Conservation (phyloP, 768 basidiomycete genomes). For the Panaeolus cyanescens region DNA sequence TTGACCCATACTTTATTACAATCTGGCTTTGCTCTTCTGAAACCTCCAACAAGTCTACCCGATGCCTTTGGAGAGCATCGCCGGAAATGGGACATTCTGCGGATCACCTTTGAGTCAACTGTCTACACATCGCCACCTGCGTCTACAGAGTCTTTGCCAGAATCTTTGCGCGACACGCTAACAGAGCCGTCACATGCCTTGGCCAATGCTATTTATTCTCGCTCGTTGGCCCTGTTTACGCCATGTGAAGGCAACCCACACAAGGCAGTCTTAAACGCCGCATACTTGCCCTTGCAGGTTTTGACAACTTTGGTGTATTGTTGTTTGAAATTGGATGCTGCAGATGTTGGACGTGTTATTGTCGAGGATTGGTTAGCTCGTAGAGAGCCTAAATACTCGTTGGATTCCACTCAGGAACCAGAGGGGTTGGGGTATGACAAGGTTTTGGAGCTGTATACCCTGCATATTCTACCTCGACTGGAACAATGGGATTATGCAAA, state of each 20-base stretch:
- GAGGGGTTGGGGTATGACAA: slow-evolving; percentile 64
- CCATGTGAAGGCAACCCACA: slow-evolving; percentile 40
- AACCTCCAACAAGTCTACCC: slow-evolving; percentile 31
- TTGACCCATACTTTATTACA: slow-evolving; percentile 66
- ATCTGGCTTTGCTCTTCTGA: slow-evolving; percentile 68
- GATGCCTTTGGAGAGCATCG: slow-evolving; percentile 56
- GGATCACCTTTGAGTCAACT: slow-evolving; percentile 81
- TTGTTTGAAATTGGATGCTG: slow-evolving; percentile 65
- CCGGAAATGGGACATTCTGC: slow-evolving; percentile 85
- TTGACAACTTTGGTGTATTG: slow-evolving; percentile 71
- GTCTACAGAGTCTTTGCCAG: slow-evolving; percentile 46
- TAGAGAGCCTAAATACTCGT: slow-evolving; percentile 40
- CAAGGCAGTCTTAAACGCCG: slow-evolving; percentile 42
- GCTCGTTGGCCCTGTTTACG: slow-evolving; percentile 70
- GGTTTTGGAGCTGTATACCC: slow-evolving; percentile 74
- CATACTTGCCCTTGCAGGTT: slow-evolving; percentile 69
- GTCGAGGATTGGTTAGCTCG: slow-evolving; percentile 80
- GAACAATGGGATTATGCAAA: slow-evolving; percentile 80
- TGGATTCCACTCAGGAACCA: slow-evolving; percentile 22
- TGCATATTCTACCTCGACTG: slow-evolving; percentile 71
- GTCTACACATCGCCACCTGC: slow-evolving; percentile 61
- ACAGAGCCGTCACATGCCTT: slow-evolving; percentile 61
- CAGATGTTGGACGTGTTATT: slow-evolving; percentile 61
- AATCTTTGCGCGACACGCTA: slow-evolving; percentile 51
- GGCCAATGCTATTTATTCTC: slow-evolving; percentile 55